Evolutionary conservation across 257 asterid species (phyloP).

Genomic region (Solanum lycopersicoides): DNA sequence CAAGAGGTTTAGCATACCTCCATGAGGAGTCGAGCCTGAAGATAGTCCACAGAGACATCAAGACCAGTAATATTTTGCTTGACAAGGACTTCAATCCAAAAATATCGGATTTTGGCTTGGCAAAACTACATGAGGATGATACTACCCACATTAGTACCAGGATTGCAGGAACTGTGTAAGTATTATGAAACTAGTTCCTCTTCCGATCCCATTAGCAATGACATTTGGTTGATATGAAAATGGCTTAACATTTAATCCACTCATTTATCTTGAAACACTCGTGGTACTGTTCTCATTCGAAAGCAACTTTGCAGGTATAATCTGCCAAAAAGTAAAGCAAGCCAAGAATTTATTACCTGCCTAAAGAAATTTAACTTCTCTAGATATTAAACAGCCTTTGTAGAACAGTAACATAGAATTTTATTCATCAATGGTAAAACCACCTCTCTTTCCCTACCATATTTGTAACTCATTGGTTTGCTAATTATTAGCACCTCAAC

Average conservation of each 20-base stretch:
- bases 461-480: neutral
- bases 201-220: neutral
- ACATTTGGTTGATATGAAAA: neutral
- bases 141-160: conserved; percentile 79
- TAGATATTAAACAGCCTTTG: neutral
- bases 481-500: neutral
- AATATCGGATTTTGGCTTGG: conserved; percentile 89
- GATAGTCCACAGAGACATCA: conserved; percentile 89
- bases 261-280: neutral
- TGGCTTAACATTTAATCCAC: neutral
- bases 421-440: neutral
- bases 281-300: neutral
- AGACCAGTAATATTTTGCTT: conserved; percentile 70
- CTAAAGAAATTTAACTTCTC: neutral
- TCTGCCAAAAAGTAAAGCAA: neutral
- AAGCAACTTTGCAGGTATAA: neutral
- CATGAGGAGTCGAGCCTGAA: conserved; percentile 81
- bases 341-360: neutral
- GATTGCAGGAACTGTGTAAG: conserved; percentile 94
- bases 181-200: neutral
- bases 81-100: conserved; percentile 73
- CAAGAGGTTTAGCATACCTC: conserved; percentile 73
- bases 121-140: conserved; percentile 74
- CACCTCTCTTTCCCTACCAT: neutral
- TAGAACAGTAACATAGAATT: neutral